Conservation (phyloP, 2,329 filamentous ascomycete genomes). For the Colletotrichum trifolii region DNA sequence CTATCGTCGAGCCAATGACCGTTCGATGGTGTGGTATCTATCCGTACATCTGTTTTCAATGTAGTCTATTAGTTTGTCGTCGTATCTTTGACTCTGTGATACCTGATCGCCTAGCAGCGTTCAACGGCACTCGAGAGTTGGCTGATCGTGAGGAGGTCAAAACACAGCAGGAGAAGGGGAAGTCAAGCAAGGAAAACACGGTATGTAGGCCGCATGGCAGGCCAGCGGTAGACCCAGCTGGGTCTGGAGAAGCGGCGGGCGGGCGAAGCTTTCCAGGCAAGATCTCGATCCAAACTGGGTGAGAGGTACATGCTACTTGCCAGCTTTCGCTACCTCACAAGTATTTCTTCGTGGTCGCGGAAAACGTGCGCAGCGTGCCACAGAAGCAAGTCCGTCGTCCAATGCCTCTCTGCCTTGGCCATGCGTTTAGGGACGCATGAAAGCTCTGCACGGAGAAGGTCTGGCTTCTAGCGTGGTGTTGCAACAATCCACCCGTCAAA, state of each 20-base stretch:
- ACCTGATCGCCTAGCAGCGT: constrained; percentile 18
- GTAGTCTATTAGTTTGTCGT: background rate
- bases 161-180: background rate
- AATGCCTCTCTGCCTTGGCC: too few species aligned
- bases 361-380: background rate
- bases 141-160: background rate
- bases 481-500: too few species aligned
- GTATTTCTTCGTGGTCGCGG: background rate
- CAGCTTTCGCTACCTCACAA: background rate
- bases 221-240: constrained; percentile 1
- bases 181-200: background rate
- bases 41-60: background rate
- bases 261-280: constrained; percentile 20
- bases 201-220: constrained; percentile 5
- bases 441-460: too few species aligned
- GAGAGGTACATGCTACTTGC: background rate
- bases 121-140: constrained; percentile 5
- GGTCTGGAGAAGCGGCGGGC: background rate
- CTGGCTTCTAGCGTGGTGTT: too few species aligned
- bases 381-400: background rate
- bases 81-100: background rate
- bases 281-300: constrained; percentile 26
- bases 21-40: background rate
- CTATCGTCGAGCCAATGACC: constrained; percentile 1
- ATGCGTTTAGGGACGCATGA: too few species aligned